Base-by-base conservation (phyloP, 306 rosid species). In the Gynostemma pentaphyllum region DNA sequence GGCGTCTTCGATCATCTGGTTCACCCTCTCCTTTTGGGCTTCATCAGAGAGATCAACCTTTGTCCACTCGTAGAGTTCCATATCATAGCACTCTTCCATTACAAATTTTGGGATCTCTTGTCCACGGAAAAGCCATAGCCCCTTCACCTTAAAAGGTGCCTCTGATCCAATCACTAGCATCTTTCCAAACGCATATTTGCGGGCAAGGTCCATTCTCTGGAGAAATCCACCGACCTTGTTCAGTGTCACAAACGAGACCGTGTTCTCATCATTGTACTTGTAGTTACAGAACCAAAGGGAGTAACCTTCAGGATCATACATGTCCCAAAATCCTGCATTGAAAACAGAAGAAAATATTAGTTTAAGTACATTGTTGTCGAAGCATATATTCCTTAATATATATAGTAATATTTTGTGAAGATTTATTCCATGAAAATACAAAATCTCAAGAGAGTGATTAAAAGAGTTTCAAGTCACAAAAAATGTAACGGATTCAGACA, bases 81-180 rank as follows among this genome's bases (percentile, higher is more conserved):
- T 90, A 70, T 87, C 97, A 23, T 87, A 90, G 82, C 97, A 90
- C 73, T 90, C 97, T 10, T 87, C 76, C 1, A 84, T 24, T 49
- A 90, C 86, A 72, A 87, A 90, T 61, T 84, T 54, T 0, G 97
- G 94, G 53, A 90, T 68, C 63, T 84, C 97, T 51, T 69, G 84
- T 37, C 97, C 95, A 21, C 97, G 88, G 85, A 90, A 85, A 57
- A 90, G 95, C 97, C 95, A 90, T 62, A 90, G 68, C n/a, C 95
- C 95, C 74, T 84, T 81, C 83, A 90, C 95, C 78, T 90, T 90
- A 51, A 57, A 90, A 5, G 97, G 97, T 14, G 94, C 70, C 74
- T 70, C 75, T 7, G 88, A 78, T 21, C 95, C 90, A 6, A 90
- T 85, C 69, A 90, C 83, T 0, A 90, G 88, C 97, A 87, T 90